Base-by-base conservation (phyloP, 1,284 basidiomycete species). In the Schizophyllum amplum region DNA sequence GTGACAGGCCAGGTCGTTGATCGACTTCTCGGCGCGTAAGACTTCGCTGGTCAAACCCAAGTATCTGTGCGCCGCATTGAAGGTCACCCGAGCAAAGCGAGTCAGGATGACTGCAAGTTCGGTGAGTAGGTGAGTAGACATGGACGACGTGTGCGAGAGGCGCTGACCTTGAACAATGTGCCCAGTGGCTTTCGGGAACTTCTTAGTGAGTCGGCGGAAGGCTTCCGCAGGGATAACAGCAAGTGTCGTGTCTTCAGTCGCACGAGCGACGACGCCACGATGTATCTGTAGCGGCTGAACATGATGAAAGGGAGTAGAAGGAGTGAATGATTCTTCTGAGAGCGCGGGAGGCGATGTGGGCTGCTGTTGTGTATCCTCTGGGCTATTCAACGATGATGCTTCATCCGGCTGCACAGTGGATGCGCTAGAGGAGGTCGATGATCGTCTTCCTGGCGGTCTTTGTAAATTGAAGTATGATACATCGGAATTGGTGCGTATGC, bases 161-260 rank as follows among this genome's bases (percentile, higher is more conserved):
- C n/a, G n/a, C n/a, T n/a, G n/a, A 86, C 90, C 90, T 81, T 96
- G 94, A 1, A 99, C 95, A 59, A 99, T 97, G 67, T 98, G 94
- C 1, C 95, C 94, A 21, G 94, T 92, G 1, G 97, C 94, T 66
- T 98, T 98, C 0, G 96, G 96, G 65, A 91, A 98, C 68, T 96
- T 94, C 70, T 94, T 92, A 0, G 95, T 98, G 50, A 93, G 75
- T 51, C 93, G 77, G 60, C 87, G 82, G 74, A 99, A 99, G 4
- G 96, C 97, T 68, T 98, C 94, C 1, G 96, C 95, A 4, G 96
- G 97, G 56, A 99, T 98, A 15, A 99, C 96, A n/a, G 96, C 97
- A 6, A 99, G 75, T 0, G 96, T 98, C 4, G 92, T 94, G 68
- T 99, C 96, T 56, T 92, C 89, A 1, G 88, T 90, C 2, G 96